phyloP scores from a whole-genome alignment of 257 asterid genomes.

The Solanum arcanum region DNA sequence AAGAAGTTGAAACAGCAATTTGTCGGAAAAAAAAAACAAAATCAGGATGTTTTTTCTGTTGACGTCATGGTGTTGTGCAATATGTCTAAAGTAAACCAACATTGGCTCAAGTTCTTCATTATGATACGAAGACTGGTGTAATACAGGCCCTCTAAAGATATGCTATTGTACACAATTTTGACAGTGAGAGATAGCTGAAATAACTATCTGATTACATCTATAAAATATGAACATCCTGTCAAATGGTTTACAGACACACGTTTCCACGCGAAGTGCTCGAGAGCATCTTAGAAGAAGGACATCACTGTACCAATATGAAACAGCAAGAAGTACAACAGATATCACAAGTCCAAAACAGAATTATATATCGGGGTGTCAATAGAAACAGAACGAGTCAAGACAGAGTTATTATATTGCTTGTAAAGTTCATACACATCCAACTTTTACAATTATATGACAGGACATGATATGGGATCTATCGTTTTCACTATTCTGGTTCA shows the following conservation, averaged over 20 bases:
- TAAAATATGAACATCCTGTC: not conserved
- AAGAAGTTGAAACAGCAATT: not conserved
- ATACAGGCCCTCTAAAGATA: not conserved
- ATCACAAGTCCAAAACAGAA: not conserved
- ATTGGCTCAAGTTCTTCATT: not conserved
- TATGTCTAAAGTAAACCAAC: not conserved
- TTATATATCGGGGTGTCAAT: not conserved
- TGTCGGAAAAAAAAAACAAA: too few species aligned
- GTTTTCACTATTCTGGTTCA: not conserved
- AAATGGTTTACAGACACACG: not conserved
- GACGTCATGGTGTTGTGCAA: not conserved
- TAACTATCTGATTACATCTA: not conserved
- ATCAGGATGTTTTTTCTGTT: not conserved
- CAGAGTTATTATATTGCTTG: not conserved
- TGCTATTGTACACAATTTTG: not conserved
- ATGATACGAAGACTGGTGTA: too few species aligned
- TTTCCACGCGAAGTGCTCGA: not conserved
- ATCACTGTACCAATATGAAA: not conserved
- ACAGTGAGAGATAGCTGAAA: not conserved
- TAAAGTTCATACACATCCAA: not conserved
- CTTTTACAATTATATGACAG: not conserved
- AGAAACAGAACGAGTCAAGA: not conserved
- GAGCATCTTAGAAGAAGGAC: not conserved
- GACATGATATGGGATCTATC: not conserved
- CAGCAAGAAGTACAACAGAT: not conserved